Evolutionary conservation across 225 moss, liverwort and hornwort species (phyloP).

Genomic region (Straminergon stramineum): DNA sequence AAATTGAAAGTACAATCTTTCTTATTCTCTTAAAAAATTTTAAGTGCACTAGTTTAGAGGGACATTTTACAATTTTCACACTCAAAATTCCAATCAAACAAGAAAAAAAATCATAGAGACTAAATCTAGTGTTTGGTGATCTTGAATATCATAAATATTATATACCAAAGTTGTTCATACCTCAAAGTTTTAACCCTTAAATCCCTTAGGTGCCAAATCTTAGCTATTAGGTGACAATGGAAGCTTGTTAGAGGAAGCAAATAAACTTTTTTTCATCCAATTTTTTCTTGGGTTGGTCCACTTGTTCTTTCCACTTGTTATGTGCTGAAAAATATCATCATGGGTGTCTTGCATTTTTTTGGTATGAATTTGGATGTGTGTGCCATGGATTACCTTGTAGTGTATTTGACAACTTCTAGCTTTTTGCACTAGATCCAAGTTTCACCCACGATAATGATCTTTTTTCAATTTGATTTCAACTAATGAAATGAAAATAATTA

Average conservation of each 20-base stretch:
- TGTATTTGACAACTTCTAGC: background rate
- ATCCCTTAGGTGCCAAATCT: too few relatives aligned
- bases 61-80: background rate
- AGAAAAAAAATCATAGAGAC: background rate
- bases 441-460: background rate
- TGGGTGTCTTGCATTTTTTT: background rate
- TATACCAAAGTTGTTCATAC: too few relatives aligned
- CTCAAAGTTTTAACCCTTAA: too few relatives aligned
- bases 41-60: background rate
- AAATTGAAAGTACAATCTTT: background rate
- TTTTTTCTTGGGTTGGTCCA: too few relatives aligned
- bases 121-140: too few relatives aligned
- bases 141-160: too few relatives aligned
- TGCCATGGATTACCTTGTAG: background rate
- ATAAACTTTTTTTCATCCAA: too few relatives aligned
- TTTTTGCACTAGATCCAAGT: background rate
- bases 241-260: too few relatives aligned
- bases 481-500: background rate
- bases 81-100: background rate
- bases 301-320: background rate
- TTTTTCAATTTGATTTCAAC: background rate
- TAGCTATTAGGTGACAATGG: too few relatives aligned
- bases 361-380: background rate
- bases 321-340: background rate
- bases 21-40: background rate